phyloP scores from a whole-genome alignment of 495 filamentous ascomycete genomes.

The Trichoderma asperelloides region DNA sequence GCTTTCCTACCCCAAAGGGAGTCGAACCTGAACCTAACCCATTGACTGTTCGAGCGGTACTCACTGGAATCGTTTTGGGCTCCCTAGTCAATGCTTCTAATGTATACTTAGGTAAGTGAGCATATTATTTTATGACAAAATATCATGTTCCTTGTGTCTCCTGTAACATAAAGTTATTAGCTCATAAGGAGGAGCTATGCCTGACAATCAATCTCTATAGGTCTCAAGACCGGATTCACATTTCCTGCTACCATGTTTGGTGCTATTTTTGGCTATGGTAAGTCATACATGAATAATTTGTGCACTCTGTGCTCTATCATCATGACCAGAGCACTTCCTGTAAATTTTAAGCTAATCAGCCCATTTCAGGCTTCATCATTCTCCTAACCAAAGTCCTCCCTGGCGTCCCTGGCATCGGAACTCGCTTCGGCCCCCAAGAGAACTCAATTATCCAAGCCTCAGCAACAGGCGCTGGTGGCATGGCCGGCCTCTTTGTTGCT shows the following conservation, averaged over 20 bases:
- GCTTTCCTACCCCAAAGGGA: constrained; percentile 28
- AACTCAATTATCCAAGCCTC: constrained; percentile 45
- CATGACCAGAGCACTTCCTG: too few species aligned
- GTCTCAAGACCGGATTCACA: constrained; percentile 42
- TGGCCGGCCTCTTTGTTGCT: constrained; percentile 40
- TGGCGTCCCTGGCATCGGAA: constrained; percentile 40
- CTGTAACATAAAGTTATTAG: not conserved
- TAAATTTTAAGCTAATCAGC: not conserved
- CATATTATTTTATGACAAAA: constrained; percentile 15
- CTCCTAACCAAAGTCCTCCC: constrained; percentile 34
- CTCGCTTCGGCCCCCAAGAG: constrained; percentile 41
- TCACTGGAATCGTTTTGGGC: constrained; percentile 40
- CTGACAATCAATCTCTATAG: constrained; percentile 11
- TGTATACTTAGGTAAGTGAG: constrained; percentile 40
- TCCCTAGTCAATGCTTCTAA: constrained; percentile 41
- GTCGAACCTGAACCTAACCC: constrained; percentile 32
- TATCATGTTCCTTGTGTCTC: not conserved
- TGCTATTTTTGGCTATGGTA: constrained; percentile 37
- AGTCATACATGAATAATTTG: constrained; percentile 23
- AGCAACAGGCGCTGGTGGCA: constrained; percentile 40
- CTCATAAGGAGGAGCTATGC: not conserved
- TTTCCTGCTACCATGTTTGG: constrained; percentile 35
- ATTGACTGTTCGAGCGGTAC: constrained; percentile 42
- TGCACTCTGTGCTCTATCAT: constrained; percentile 12
- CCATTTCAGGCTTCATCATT: constrained; percentile 31